phyloP scores from a whole-genome alignment of 2,329 filamentous ascomycete genomes.

The Zasmidium angulare region DNA sequence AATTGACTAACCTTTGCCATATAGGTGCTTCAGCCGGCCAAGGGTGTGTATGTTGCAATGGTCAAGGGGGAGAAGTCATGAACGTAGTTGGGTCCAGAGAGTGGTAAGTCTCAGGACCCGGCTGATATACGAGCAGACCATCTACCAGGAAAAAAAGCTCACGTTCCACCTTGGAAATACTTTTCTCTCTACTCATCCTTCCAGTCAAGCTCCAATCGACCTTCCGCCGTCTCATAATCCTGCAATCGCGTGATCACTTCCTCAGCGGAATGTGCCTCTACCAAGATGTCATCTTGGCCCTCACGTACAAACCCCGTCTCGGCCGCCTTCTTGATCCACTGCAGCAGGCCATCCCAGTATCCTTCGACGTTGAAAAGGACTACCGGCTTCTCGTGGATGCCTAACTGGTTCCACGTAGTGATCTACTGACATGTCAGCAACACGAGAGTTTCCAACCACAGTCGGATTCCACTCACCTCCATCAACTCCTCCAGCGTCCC shows the following conservation, averaged over 20 bases:
- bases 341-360: slow-evolving; percentile 84
- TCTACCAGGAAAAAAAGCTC: too few relatives aligned
- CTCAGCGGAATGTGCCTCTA: slow-evolving; percentile 69
- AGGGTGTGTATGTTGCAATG: slow-evolving; percentile 42
- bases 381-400: slow-evolving; percentile 79
- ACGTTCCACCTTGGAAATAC: too few relatives aligned
- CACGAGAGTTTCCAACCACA: background rate
- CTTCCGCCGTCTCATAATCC: slow-evolving; percentile 72
- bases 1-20: background rate
- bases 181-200: slow-evolving; percentile 41
- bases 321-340: slow-evolving; percentile 76
- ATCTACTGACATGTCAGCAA: slow-evolving; percentile 3
- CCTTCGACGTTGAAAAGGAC: slow-evolving; percentile 83
- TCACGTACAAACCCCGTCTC: slow-evolving; percentile 72
- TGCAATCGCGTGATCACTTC: slow-evolving; percentile 69
- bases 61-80: slow-evolving; percentile 15
- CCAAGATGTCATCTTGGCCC: slow-evolving; percentile 72
- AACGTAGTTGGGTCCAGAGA: background rate
- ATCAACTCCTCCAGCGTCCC: slow-evolving; percentile 96
- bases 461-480: slow-evolving; percentile 54
- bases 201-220: slow-evolving; percentile 81
- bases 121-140: too few relatives aligned
- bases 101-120: too few relatives aligned
- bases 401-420: slow-evolving; percentile 88
- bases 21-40: slow-evolving; percentile 39